These are phyloP conservation scores for Cyclotella baltica DNA, from an alignment of 108 stramenopile genomes.

Conservation along the genomic window DNA sequence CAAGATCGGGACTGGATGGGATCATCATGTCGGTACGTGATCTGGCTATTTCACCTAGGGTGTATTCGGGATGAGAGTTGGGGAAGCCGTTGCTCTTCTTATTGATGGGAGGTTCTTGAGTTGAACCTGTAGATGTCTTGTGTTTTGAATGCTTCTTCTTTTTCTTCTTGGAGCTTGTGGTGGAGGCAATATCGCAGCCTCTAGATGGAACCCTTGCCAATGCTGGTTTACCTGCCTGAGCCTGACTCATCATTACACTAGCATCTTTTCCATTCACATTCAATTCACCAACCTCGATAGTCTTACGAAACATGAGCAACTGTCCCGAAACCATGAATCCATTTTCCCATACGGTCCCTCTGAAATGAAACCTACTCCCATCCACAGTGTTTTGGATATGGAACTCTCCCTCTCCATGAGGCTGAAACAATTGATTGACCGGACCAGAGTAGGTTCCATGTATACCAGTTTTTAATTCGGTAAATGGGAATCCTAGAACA, in stretches of 20 bases:
- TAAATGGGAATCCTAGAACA: slow-evolving; percentile 5
- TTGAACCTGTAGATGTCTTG: neutral
- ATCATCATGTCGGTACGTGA: slow-evolving; percentile 6
- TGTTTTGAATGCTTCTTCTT: neutral
- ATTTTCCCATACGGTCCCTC: neutral
- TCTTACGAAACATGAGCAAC: neutral
- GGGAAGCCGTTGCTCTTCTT: neutral
- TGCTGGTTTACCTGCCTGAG: neutral
- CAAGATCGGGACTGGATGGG: neutral
- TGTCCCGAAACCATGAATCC: slow-evolving; percentile 3
- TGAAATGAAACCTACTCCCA: slow-evolving; percentile 10
- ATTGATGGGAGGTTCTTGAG: neutral
- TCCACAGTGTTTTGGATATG: neutral
- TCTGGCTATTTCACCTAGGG: neutral
- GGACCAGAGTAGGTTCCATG: slow-evolving; percentile 1
- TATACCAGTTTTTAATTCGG: slow-evolving; percentile 2
- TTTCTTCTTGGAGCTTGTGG: neutral
- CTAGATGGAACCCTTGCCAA: no score
- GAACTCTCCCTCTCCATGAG: slow-evolving; percentile 18
- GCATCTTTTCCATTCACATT: neutral
- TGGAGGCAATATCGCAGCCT: neutral
- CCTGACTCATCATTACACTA: neutral
- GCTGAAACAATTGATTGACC: slow-evolving; percentile 6
- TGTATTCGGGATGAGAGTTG: neutral
- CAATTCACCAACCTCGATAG: neutral